phyloP scores from a whole-genome alignment of 2,329 filamentous ascomycete species.

The Diaporthe sp. region DNA sequence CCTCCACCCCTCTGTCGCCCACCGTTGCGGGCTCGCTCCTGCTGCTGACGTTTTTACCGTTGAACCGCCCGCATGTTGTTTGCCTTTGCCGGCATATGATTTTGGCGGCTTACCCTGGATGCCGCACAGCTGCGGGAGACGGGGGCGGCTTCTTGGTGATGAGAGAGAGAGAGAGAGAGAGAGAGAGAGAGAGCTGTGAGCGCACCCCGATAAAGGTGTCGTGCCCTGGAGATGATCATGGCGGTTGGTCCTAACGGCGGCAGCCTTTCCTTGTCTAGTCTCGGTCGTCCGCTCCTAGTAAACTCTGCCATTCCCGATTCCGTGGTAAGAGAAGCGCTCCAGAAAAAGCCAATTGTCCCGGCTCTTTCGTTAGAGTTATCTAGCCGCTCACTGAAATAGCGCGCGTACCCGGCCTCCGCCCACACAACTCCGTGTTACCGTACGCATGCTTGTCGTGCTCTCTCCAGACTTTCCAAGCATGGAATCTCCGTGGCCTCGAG shows the following conservation, averaged over 20 bases:
- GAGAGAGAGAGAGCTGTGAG: not conserved
- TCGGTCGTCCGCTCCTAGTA: conserved; percentile 33
- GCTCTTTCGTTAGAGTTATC: conserved; percentile 31
- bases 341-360: conserved; percentile 35
- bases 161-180: not conserved
- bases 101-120: conserved; percentile 27
- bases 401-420: conserved; percentile 15
- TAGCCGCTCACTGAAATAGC: conserved; percentile 27
- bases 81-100: conserved; percentile 10
- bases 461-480: not conserved
- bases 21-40: conserved; percentile 26
- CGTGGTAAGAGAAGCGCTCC: conserved; percentile 32
- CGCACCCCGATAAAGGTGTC: not conserved
- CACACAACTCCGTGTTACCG: conserved; percentile 2
- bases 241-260: conserved; percentile 24
- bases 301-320: conserved; percentile 36
- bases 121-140: conserved; percentile 13
- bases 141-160: not conserved
- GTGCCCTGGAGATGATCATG: not conserved
- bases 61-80: not conserved
- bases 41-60: conserved; percentile 20
- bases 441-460: not conserved
- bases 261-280: conserved; percentile 28
- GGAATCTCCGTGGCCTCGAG: conserved; percentile 24
- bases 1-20: conserved; percentile 19